Evolutionary conservation across 2,329 filamentous ascomycete genomes (phyloP).

Genomic region (Fusarium nygamai): DNA sequence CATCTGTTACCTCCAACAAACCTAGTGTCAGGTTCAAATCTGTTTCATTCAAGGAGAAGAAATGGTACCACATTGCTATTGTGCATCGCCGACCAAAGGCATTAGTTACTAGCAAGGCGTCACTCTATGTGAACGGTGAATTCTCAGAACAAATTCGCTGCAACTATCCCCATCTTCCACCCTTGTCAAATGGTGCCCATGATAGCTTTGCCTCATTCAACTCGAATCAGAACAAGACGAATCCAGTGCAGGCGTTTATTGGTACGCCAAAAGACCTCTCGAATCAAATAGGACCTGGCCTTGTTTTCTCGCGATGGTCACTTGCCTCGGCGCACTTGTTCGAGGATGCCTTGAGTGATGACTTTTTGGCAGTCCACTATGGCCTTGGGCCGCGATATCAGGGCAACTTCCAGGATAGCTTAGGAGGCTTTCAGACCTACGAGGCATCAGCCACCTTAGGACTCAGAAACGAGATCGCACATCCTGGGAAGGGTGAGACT

Average conservation of each 20-base stretch:
- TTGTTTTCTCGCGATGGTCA: conserved; percentile 85
- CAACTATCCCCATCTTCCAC: conserved; percentile 83
- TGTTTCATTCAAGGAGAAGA: conserved; percentile 75
- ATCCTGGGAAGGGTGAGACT: conserved; percentile 87
- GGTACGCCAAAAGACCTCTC: conserved; percentile 93
- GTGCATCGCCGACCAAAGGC: conserved; percentile 84
- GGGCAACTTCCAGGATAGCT: conserved; percentile 95
- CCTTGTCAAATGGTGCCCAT: conserved; percentile 68
- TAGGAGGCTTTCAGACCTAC: conserved; percentile 97
- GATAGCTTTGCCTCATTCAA: conserved; percentile 78
- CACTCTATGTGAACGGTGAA: conserved; percentile 90
- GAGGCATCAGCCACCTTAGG: conserved; percentile 90
- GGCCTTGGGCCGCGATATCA: conserved; percentile 90
- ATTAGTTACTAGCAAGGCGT: conserved; percentile 80
- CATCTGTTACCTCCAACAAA: conserved; percentile 84
- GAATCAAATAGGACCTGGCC: conserved; percentile 74
- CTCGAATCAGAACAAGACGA: conserved; percentile 64
- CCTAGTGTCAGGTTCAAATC: conserved; percentile 96
- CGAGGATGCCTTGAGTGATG: conserved; percentile 87
- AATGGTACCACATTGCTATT: conserved; percentile 94
- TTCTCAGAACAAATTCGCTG: conserved; percentile 93
- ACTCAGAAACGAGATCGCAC: conserved; percentile 88
- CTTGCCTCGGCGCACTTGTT: conserved; percentile 90
- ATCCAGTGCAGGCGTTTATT: conserved; percentile 88
- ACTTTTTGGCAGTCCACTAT: conserved; percentile 89